These are phyloP conservation scores for Sphagnum contortum DNA, from an alignment of 225 moss, liverwort and hornwort species.

Conservation along the genomic window DNA sequence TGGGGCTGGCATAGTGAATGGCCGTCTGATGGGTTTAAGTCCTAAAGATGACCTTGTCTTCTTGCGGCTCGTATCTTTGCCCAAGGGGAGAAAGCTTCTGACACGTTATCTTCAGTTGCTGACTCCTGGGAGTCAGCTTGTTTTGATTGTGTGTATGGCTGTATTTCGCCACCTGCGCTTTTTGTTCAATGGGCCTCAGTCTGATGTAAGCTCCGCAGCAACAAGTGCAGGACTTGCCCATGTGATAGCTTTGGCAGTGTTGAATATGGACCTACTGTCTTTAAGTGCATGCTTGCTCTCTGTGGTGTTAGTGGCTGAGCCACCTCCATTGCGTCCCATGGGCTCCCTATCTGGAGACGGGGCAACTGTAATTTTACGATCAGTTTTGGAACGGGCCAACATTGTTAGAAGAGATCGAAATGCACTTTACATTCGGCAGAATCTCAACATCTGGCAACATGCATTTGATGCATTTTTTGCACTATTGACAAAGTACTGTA, in stretches of 20 bases:
- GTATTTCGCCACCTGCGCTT: slow-evolving; percentile 83
- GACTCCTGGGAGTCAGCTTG: slow-evolving; percentile 79
- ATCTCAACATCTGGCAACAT: slow-evolving; percentile 72
- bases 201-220: slow-evolving; percentile 58
- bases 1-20: slow-evolving; percentile 43
- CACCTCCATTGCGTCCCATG: slow-evolving; percentile 85
- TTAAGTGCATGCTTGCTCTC: slow-evolving; percentile 81
- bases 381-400: slow-evolving; percentile 77
- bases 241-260: slow-evolving; percentile 53
- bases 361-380: slow-evolving; percentile 78
- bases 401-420: slow-evolving; percentile 59
- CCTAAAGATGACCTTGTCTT: slow-evolving; percentile 72
- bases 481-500: slow-evolving; percentile 90
- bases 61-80: slow-evolving; percentile 72
- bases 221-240: slow-evolving; percentile 62
- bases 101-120: slow-evolving; percentile 72
- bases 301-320: slow-evolving; percentile 71
- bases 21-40: slow-evolving; percentile 41
- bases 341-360: slow-evolving; percentile 82
- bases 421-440: slow-evolving; percentile 55
- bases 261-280: slow-evolving; percentile 73
- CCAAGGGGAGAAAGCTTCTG: slow-evolving; percentile 86
- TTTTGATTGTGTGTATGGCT: slow-evolving; percentile 66
- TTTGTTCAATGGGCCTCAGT: slow-evolving; percentile 75
- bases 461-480: slow-evolving; percentile 94